Conservation (phyloP, 345 rosid genomes). For the Eucalyptus guilfoylei region DNA sequence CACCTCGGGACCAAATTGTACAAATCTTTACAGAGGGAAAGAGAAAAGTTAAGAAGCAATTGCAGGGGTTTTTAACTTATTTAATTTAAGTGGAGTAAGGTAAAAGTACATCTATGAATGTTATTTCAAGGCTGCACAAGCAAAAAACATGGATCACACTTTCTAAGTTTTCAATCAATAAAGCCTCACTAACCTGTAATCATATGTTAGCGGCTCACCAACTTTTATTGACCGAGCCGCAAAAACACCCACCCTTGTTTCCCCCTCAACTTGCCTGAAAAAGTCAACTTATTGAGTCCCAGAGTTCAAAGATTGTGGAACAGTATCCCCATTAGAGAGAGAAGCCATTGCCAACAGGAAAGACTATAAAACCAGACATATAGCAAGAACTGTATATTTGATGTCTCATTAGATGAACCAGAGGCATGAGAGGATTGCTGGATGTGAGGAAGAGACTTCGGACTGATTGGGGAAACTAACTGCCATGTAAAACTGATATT, state of each 20-base stretch:
- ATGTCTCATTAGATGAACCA: background rate
- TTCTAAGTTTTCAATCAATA: background rate
- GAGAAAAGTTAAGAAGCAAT: background rate
- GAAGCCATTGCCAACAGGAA: background rate
- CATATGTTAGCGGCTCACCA: conserved; percentile 87
- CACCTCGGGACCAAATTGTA: conserved; percentile 90
- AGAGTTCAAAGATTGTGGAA: background rate
- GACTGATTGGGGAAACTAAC: background rate
- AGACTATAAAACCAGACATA: background rate
- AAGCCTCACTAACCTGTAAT: conserved; percentile 55
- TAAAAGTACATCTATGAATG: background rate
- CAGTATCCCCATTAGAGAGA: background rate
- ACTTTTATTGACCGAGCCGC: conserved; percentile 68
- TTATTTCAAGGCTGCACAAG: background rate
- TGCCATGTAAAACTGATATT: background rate
- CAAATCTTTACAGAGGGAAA: conserved; percentile 37
- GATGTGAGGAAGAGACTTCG: background rate
- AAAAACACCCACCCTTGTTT: conserved; percentile 86
- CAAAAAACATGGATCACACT: background rate
- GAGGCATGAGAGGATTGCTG: background rate
- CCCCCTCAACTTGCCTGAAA: conserved; percentile 84
- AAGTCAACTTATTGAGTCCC: background rate
- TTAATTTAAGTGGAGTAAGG: background rate
- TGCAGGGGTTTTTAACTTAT: background rate
- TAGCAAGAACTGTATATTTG: background rate